phyloP scores from a whole-genome alignment of 305 asterid species.

The Solanum aculeatissimum region DNA sequence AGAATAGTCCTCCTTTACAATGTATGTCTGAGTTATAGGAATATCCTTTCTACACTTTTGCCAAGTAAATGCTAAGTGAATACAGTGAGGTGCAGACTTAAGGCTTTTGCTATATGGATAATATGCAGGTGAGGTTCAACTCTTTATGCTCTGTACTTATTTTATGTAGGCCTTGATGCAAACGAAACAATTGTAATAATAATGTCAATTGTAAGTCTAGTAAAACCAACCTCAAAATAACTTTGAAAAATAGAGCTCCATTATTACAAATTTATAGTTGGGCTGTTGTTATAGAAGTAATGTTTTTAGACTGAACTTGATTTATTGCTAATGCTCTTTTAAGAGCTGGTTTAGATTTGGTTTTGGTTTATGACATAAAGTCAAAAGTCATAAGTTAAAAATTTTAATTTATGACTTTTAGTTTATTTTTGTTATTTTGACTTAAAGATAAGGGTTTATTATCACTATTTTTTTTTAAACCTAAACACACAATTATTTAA shows the following conservation, averaged over 20 bases:
- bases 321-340: neutral
- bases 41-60: slow-evolving; percentile 4
- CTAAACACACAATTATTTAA: no score
- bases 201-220: neutral
- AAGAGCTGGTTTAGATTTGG: no score
- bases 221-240: neutral
- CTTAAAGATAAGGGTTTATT: no score
- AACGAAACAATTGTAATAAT: neutral
- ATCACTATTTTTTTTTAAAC: no score
- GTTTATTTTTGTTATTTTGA: no score
- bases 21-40: slow-evolving; percentile 20
- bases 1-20: neutral
- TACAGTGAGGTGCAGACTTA: neutral
- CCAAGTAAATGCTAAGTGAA: neutral
- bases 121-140: neutral
- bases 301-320: neutral
- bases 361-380: no score
- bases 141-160: neutral
- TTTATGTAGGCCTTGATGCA: neutral
- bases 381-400: no score
- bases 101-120: neutral
- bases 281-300: no score
- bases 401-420: no score
- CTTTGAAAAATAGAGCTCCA: neutral
- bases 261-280: no score